Evolutionary conservation across 805 yeast species (phyloP), one percentile per base, ranked within the genome.

Genomic region (Myxozyma geophila): DNA sequence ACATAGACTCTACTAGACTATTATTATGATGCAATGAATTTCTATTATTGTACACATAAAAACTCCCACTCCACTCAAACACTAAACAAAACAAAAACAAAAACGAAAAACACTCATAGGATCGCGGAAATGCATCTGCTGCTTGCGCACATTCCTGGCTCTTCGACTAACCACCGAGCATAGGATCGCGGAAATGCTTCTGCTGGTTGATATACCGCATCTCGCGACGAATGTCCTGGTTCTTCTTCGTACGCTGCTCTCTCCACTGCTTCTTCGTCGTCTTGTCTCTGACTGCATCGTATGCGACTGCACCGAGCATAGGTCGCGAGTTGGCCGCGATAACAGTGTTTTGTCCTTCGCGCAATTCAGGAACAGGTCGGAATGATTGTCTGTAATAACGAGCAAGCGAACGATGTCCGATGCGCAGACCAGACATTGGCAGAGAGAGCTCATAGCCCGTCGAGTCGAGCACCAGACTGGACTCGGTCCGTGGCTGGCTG

Each of bases 61-160:
- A 60, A 12, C n/a, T 23, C 17, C 23, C 40, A 41, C n/a, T 28
- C 36, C 15, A 48, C 28, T 28, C 28, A 48, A 48, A 48, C n/a
- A 46, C 28, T 19, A n/a, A 47, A 6, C 39, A 19, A 48, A 52
- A 40, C 41, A 15, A 21, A 39, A 41, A 40, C 37, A 48, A 17
- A 37, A 50, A 35, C 19, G 28, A 46, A 43, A 21, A 36, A 36
- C 19, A 23, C 39, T 2, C 13, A 8, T 33, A 43, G 5, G 7
- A 19, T 91, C 96, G 74, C 96, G 83, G 80, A 77, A 90, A 74
- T 95, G 96, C 37, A 85, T 84, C 81, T 93, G 97, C 81, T 85
- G 83, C 77, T 93, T 95, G 74, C n/a, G n/a, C n/a, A n/a, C n/a
- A n/a, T n/a, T n/a, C n/a, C n/a, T n/a, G n/a, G n/a, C n/a, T n/a